These are phyloP conservation scores for Amylocarpus encephaloides DNA, from an alignment of 2,329 filamentous ascomycete species.

Conservation along the genomic window DNA sequence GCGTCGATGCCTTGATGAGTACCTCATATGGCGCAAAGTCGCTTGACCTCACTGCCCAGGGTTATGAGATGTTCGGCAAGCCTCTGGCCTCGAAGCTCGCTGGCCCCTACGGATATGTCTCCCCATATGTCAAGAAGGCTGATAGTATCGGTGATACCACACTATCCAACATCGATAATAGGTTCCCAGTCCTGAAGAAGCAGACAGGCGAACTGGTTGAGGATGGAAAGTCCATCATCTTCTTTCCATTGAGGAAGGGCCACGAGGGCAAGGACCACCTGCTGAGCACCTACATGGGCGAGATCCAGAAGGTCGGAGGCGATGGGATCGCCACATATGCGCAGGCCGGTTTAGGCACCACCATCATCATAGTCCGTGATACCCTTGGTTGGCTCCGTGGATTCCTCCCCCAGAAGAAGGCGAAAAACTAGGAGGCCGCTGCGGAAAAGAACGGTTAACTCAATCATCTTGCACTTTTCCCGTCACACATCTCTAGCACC, in stretches of 20 bases:
- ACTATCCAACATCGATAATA: constrained; percentile 62
- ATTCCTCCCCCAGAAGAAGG: constrained; percentile 56
- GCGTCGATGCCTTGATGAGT: constrained; percentile 69
- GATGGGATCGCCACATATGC: constrained; percentile 59
- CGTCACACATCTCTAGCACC: neutral
- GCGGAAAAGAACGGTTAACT: constrained; percentile 38
- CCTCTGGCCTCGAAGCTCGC: constrained; percentile 73
- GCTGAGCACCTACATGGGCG: constrained; percentile 47
- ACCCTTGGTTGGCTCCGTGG: constrained; percentile 54
- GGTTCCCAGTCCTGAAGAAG: constrained; percentile 69
- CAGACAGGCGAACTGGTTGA: constrained; percentile 64
- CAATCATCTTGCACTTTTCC: neutral
- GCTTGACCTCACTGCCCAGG: constrained; percentile 38
- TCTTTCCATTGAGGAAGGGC: constrained; percentile 57
- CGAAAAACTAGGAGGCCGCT: constrained; percentile 48
- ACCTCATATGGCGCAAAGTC: constrained; percentile 82
- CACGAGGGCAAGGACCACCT: constrained; percentile 57
- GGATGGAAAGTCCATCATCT: constrained; percentile 55
- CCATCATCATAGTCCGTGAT: constrained; percentile 60
- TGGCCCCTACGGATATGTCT: constrained; percentile 74
- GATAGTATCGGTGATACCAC: constrained; percentile 70
- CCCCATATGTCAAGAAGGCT: constrained; percentile 77
- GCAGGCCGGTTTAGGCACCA: constrained; percentile 64
- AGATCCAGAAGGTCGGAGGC: constrained; percentile 58
- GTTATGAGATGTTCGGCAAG: constrained; percentile 50